Percentiles rank a stretch among this genome's conserved stretches.
Conservation (phyloP, 164 flowering plant genomes). For the Magnolia sinica region DNA sequence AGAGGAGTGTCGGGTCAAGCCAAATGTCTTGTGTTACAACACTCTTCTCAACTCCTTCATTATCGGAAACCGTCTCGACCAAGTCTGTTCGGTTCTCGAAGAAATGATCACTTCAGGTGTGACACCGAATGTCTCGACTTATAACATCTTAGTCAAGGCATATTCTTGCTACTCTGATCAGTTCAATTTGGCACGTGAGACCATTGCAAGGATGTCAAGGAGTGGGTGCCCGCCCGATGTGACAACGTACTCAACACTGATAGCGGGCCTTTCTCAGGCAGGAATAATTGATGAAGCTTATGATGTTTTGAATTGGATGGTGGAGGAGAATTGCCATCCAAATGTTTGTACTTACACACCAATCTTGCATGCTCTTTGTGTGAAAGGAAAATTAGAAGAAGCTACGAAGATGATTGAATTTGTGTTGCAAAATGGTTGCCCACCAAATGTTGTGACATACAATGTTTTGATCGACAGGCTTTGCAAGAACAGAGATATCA, state of each 20-base stretch:
- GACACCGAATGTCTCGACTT: constrained; percentile 4
- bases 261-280: constrained; percentile 4
- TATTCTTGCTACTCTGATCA: constrained; percentile 4
- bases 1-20: neutral
- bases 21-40: constrained; percentile 7
- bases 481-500: constrained; percentile 8
- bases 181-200: constrained; percentile 2
- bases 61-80: neutral
- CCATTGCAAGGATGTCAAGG: neutral
- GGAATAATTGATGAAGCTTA: constrained; percentile 10
- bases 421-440: neutral
- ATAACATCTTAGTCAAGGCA: constrained; percentile 11
- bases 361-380: constrained; percentile 8
- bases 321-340: constrained; percentile 1
- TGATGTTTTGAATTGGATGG: constrained; percentile 1
- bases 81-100: neutral
- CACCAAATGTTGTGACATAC: constrained; percentile 5
- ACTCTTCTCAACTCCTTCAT: constrained; percentile 9
- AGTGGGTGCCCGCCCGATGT: constrained; percentile 4
- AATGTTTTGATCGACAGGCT: constrained; percentile 12
- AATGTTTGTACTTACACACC: constrained; percentile 8
- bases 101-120: constrained; percentile 1
- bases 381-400: neutral
- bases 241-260: constrained; percentile 8
- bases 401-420: constrained; percentile 4